Evolutionary conservation across 2,329 filamentous ascomycete species (phyloP), one percentile per base, ranked within the genome.

Genomic region (Apiospora rasikravindrae): DNA sequence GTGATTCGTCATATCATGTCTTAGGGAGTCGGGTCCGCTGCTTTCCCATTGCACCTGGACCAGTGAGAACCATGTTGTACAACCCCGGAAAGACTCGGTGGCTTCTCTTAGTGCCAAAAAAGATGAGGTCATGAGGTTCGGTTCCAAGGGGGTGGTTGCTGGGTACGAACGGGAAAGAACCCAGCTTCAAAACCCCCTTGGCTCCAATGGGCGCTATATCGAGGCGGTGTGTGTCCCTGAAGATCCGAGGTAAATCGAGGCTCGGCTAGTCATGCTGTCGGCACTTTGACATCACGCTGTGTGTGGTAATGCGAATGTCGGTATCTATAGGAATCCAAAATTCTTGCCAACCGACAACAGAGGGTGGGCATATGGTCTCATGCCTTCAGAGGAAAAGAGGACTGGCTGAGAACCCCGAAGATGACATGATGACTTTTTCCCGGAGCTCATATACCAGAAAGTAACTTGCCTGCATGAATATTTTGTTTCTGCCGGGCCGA

Each of bases 101-200:
- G 57, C 57, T 64, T 14, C 19, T n/a, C 40, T 24, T 64, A 64
- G 57, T 33, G 33, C 22, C 2, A 22, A 22, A 64, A 22, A 10
- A 11, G 8, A 40, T 64, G 57, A 37, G 33, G 57, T 64, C 57
- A 64, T 64, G 57, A 13, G 57, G 57, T n/a, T 24, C 19, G 33
- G 33, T 64, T 64, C 57, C 57, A 40, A 64, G 29, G 33, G 57
- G 57, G 57, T 64, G 57, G 57, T 64, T 37, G 57, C 57, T 13
- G 33, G 57, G 57, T 14, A 26, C 45, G 22, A 49, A n/a, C 22
- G 3, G 8, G 22, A 37, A 37, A 0, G 22, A 33, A 40, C 3
- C 33, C 33, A 40, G 10, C 22, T 11, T 40, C 33, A 5, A 40
- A 8, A 19, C 40, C n/a, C 19, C 4, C 57, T 40, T 29, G 33